A percentile compares a stretch with the other conserved stretches of the same genome.
Conservation (phyloP, 1,139 yeast species). For the Sugiyamaella grinbergsii region DNA sequence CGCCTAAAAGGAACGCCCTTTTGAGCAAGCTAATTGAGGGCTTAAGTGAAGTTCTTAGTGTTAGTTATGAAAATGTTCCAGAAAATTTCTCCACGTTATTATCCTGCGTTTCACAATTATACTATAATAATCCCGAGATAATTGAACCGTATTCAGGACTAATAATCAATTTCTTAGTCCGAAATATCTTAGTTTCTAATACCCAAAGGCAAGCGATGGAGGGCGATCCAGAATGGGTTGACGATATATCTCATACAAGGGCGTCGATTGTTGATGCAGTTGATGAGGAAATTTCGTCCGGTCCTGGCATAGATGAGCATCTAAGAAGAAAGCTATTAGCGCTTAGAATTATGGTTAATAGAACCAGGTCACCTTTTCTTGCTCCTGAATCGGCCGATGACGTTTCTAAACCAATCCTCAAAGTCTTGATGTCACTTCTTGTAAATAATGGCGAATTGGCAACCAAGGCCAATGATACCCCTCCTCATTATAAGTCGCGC, state of each 20-base stretch:
- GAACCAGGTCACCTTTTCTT: constrained; percentile 51
- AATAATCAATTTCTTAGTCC: constrained; percentile 61
- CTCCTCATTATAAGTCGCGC: constrained; percentile 59
- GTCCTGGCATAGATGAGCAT: constrained; percentile 37
- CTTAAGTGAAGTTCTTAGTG: constrained; percentile 42
- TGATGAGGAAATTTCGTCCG: background rate
- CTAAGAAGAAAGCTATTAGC: constrained; percentile 50
- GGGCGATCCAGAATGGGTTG: constrained; percentile 32
- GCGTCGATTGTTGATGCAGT: constrained; percentile 1
- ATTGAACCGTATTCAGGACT: constrained; percentile 59
- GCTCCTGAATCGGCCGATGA: constrained; percentile 44
- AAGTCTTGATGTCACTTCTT: constrained; percentile 60
- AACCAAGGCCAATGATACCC: constrained; percentile 55
- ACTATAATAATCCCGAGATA: constrained; percentile 52
- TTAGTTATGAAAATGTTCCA: constrained; percentile 42
- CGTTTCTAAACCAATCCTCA: constrained; percentile 64
- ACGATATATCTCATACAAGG: constrained; percentile 38
- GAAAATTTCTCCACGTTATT: constrained; percentile 55
- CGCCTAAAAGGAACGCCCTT: constrained; percentile 46
- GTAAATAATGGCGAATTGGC: constrained; percentile 84
- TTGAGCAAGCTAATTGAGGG: constrained; percentile 45
- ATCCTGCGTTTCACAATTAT: constrained; percentile 63
- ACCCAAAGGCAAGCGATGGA: constrained; percentile 26
- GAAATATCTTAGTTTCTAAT: constrained; percentile 60
- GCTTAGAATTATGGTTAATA: constrained; percentile 62